These are phyloP conservation scores for Wallacemonas sp. DNA, from an alignment of 208 protist genomes.

Conservation along the genomic window DNA sequence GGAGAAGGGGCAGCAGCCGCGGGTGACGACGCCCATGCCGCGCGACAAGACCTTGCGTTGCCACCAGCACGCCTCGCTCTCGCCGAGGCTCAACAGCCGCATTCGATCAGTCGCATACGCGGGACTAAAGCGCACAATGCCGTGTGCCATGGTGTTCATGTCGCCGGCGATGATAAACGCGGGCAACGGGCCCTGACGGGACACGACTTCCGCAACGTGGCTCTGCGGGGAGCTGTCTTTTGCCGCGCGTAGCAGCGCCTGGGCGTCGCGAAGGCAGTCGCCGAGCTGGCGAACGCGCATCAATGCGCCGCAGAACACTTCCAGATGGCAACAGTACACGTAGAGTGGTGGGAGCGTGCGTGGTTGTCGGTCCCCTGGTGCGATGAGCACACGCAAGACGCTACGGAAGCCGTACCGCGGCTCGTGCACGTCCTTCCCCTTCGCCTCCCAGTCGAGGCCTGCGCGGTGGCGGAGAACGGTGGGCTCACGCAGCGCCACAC, in stretches of 20 bases:
- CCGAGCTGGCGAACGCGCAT: slow-evolving; percentile 61
- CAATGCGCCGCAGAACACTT: slow-evolving; percentile 75
- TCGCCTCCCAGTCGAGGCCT: slow-evolving; percentile 54
- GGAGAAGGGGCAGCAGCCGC: slow-evolving; percentile 57
- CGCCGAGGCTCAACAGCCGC: slow-evolving; percentile 51
- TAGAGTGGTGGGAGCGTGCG: slow-evolving; percentile 43
- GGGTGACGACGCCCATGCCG: slow-evolving; percentile 29
- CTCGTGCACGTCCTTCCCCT: slow-evolving; percentile 31
- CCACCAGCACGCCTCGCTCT: slow-evolving; percentile 77
- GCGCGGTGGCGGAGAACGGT: slow-evolving; percentile 41
- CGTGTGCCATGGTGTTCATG: slow-evolving; percentile 80
- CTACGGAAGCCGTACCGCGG: slow-evolving; percentile 59
- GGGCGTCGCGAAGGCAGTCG: slow-evolving; percentile 58
- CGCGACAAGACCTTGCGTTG: slow-evolving; percentile 71
- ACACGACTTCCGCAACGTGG: too few relatives aligned
- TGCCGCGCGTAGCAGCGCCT: slow-evolving; percentile 18
- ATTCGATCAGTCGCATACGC: slow-evolving; percentile 51
- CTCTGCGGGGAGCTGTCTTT: not conserved
- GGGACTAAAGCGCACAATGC: slow-evolving; percentile 55
- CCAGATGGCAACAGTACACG: slow-evolving; percentile 81
- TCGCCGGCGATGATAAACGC: slow-evolving; percentile 77
- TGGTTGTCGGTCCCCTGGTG: slow-evolving; percentile 26
- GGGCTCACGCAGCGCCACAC: slow-evolving; percentile 29
- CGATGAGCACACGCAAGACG: slow-evolving; percentile 44
- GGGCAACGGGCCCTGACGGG: slow-evolving; percentile 4